Percentiles rank a stretch among this genome's conserved stretches.
These are phyloP conservation scores for Mucor racemosus DNA, from an alignment of 371 early-diverging fungal species.

Conservation along the genomic window DNA sequence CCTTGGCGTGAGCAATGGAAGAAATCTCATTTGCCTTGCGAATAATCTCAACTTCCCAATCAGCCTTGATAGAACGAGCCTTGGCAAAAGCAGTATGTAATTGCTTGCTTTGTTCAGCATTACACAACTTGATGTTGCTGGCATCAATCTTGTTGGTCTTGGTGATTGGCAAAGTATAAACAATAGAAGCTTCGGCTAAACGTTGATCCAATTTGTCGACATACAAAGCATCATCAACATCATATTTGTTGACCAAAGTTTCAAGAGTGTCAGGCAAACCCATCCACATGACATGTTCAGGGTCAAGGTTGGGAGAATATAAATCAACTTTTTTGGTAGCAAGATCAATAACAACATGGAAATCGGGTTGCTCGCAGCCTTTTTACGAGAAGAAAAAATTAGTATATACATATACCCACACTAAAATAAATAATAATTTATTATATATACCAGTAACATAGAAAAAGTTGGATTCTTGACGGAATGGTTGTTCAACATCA, in stretches of 20 bases:
- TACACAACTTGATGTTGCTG: slow-evolving; percentile 24
- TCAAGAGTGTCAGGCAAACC: slow-evolving; percentile 68
- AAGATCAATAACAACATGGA: slow-evolving; percentile 73
- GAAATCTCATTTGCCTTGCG: slow-evolving; percentile 79
- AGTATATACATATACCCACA: too few relatives aligned
- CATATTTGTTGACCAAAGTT: slow-evolving; percentile 57
- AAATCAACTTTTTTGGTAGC: slow-evolving; percentile 65
- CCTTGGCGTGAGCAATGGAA: slow-evolving; percentile 75
- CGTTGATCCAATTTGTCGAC: slow-evolving; percentile 32
- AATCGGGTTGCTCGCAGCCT: slow-evolving; percentile 63
- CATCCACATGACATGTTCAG: slow-evolving; percentile 87
- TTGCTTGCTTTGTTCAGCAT: slow-evolving; percentile 33
- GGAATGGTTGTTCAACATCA: slow-evolving; percentile 77
- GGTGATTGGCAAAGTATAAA: slow-evolving; percentile 45
- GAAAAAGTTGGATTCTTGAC: slow-evolving; percentile 87
- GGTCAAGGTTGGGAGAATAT: slow-evolving; percentile 69
- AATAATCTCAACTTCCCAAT: slow-evolving; percentile 78
- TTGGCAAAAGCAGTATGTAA: slow-evolving; percentile 70
- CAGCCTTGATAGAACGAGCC: slow-evolving; percentile 80
- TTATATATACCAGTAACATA: slow-evolving; percentile 61
- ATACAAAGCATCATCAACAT: slow-evolving; percentile 69
- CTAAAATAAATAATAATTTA: neutral
- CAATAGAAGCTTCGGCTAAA: slow-evolving; percentile 37
- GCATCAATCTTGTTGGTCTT: neutral
- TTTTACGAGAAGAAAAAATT: too few relatives aligned